Conservation (phyloP, 129 eudicot species). For the Solidago caesia region DNA sequence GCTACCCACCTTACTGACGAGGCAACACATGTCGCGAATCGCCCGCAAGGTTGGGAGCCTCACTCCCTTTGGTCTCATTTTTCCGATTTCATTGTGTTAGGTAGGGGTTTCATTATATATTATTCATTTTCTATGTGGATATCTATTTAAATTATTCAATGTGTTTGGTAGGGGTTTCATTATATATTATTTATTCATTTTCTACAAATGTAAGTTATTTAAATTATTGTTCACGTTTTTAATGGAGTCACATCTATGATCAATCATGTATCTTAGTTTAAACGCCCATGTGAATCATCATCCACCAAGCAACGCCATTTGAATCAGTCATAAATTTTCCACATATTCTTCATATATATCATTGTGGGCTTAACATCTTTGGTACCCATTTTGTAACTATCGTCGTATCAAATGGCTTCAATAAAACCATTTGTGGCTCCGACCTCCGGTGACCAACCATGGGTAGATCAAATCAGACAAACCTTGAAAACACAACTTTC, state of each 20-base stretch:
- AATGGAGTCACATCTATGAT: neutral
- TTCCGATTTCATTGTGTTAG: too few species aligned
- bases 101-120: too few species aligned
- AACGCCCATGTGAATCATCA: constrained; percentile 11
- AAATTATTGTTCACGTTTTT: constrained; percentile 1
- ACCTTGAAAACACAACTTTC: constrained; percentile 29
- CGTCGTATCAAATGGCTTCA: constrained; percentile 10
- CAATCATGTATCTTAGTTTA: neutral
- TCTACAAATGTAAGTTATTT: neutral
- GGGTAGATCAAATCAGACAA: constrained; percentile 37
- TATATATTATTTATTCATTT: too few species aligned
- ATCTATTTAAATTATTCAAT: too few species aligned
- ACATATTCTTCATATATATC: neutral
- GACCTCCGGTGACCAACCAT: constrained; percentile 26
- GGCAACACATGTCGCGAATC: too few species aligned
- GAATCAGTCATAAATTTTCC: neutral
- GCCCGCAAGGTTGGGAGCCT: too few species aligned
- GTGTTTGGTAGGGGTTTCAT: too few species aligned
- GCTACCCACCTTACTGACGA: too few species aligned
- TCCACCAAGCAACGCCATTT: neutral
- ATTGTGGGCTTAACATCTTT: too few species aligned
- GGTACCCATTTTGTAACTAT: neutral
- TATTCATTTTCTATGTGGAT: too few species aligned
- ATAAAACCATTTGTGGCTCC: constrained; percentile 21
- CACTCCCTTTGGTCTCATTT: too few species aligned